Evolutionary conservation across 257 asterid genomes (phyloP).

Genomic region (Rauvolfia tetraphylla): DNA sequence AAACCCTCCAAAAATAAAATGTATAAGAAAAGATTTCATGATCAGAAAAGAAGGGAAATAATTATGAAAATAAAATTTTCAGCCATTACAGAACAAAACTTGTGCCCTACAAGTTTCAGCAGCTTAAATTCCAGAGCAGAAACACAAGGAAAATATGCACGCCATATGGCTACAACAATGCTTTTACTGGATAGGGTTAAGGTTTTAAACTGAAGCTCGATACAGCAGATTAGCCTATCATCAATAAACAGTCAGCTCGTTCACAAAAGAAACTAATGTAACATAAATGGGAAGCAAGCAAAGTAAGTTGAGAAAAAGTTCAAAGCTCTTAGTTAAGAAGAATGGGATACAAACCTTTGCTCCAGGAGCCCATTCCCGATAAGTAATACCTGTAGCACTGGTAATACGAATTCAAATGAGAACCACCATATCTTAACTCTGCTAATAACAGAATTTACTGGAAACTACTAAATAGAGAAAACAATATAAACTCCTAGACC

Average conservation of each 20-base stretch:
- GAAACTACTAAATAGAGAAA: not conserved
- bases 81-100: not conserved
- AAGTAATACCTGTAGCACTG: constrained; percentile 95
- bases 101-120: not conserved
- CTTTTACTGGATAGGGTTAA: not conserved
- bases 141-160: not conserved
- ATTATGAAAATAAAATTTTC: not conserved
- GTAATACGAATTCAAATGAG: constrained; percentile 25
- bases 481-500: not conserved
- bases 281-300: not conserved
- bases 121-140: not conserved
- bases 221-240: not conserved
- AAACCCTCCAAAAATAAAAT: not conserved
- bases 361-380: constrained; percentile 99
- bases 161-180: not conserved
- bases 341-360: constrained; percentile 72
- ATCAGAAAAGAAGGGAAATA: not conserved
- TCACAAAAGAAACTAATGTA: not conserved
- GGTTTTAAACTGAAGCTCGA: not conserved
- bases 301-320: not conserved
- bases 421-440: not conserved
- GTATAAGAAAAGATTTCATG: not conserved
- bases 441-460: not conserved
- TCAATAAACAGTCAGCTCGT: not conserved
- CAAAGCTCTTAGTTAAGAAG: constrained; percentile 1